These are phyloP conservation scores for Colletotrichum nymphaeae DNA, from an alignment of 2,329 filamentous ascomycete species.

Conservation along the genomic window DNA sequence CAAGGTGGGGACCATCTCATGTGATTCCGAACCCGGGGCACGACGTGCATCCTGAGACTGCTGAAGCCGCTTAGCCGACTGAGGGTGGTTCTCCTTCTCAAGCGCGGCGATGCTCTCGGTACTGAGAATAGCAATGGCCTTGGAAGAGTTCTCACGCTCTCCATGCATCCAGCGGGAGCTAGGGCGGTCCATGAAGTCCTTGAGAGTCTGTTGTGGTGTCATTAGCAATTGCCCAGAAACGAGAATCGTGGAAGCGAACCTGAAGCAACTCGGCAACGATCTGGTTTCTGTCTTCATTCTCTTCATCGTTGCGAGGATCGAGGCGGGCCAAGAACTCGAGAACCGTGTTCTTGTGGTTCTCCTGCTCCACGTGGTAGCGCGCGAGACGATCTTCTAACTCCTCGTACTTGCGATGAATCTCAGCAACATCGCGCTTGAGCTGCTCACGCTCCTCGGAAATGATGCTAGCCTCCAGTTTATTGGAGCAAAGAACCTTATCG, in stretches of 20 bases:
- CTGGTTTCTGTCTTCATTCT: conserved; percentile 30
- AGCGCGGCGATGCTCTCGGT: conserved; percentile 31
- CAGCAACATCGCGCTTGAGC: conserved; percentile 39
- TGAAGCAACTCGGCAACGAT: conserved; percentile 43
- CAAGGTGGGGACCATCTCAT: conserved; percentile 8
- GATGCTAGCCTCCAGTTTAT: conserved; percentile 32
- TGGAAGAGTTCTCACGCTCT: conserved; percentile 10
- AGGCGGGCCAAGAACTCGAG: conserved; percentile 32
- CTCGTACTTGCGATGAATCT: conserved; percentile 39
- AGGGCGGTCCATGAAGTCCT: conserved; percentile 21
- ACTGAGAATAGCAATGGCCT: conserved; percentile 18
- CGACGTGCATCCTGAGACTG: neutral
- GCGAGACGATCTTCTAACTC: conserved; percentile 37
- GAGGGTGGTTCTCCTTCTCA: conserved; percentile 21
- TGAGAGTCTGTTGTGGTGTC: conserved; percentile 6
- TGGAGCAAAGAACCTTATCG: conserved; percentile 40
- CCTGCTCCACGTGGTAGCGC: conserved; percentile 32
- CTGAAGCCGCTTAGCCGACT: neutral
- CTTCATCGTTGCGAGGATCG: conserved; percentile 17
- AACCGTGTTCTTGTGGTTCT: conserved; percentile 33
- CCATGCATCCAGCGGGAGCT: conserved; percentile 26
- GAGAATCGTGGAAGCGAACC: conserved; percentile 11
- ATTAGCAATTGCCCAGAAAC: neutral
- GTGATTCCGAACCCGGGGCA: neutral
- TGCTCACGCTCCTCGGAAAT: conserved; percentile 29